Evolutionary conservation across 2,329 filamentous ascomycete species (phyloP), one percentile per base, ranked within the genome.

Genomic region (Penicillium sp.): DNA sequence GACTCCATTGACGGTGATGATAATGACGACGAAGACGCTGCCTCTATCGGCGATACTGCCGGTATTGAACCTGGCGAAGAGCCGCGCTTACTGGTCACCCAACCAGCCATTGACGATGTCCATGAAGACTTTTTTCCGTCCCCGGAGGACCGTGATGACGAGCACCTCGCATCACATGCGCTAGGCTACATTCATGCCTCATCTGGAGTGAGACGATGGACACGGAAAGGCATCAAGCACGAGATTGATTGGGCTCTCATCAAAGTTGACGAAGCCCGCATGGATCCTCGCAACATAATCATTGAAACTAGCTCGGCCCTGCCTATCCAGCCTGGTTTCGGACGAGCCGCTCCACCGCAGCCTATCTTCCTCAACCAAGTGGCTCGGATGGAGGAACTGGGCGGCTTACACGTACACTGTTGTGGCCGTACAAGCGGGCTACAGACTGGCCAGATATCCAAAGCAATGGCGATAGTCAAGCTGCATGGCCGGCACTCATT

Each of bases 231-330:
- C 4, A 73, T 94, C 20, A 75, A 87, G 5, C 91, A 96, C 64
- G 91, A 97, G 67, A 89, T 97, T 36, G 91, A 97, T 67, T 97
- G 91, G 91, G 89, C 90, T 0, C 74, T 97, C 2, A 89, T 97
- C 58, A 82, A 87, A 56, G 87, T 97, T 53, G 74, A 85, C 9
- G 75, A 84, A 3, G 78, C 84, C 9, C 81, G 91, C 1, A 72
- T 84, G 11, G 87, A 91, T 3, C 74, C 78, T 0, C 78, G 81
- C 49, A 96, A 96, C 58, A 69, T 80, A 9, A 84, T 95, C 18
- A 57, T 66, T 22, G 64, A 67, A 40, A 60, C 55, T 10, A 51
- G 54, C 1, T 44, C 49, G 41, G 29, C 27, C 26, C 36, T 46
- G 53, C 48, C 31, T 31, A 36, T 40, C 31, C 44, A 75, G 70